phyloP scores from a whole-genome alignment of 2,329 filamentous ascomycete species.

The Reticulascus tulasneorum region DNA sequence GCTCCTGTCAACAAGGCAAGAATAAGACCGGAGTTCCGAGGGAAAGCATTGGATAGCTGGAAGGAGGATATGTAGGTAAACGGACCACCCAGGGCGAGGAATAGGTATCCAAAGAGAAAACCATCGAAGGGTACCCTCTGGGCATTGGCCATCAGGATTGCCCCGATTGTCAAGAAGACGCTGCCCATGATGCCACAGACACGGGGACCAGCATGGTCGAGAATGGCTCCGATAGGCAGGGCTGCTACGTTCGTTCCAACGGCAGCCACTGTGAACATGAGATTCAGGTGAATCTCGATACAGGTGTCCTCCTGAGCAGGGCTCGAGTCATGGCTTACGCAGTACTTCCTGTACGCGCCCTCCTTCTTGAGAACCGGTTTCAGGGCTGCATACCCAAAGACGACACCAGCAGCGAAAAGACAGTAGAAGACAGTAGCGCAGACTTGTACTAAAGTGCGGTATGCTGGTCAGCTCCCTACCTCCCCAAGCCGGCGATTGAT shows the following conservation, averaged over 20 bases:
- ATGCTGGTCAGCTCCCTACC: not conserved
- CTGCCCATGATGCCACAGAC: slow-evolving; percentile 70
- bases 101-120: slow-evolving; percentile 69
- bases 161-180: slow-evolving; percentile 64
- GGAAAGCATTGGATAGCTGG: slow-evolving; percentile 81
- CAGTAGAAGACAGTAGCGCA: slow-evolving; percentile 33
- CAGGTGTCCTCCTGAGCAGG: slow-evolving; percentile 33
- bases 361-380: slow-evolving; percentile 75
- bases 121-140: slow-evolving; percentile 66
- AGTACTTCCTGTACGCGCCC: slow-evolving; percentile 65
- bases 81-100: slow-evolving; percentile 73
- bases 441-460: slow-evolving; percentile 28
- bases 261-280: slow-evolving; percentile 90
- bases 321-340: slow-evolving; percentile 29
- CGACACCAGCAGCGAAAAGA: slow-evolving; percentile 55
- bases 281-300: slow-evolving; percentile 65
- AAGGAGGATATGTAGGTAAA: slow-evolving; percentile 82
- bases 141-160: slow-evolving; percentile 68
- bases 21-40: slow-evolving; percentile 71
- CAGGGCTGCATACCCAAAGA: slow-evolving; percentile 82
- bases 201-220: slow-evolving; percentile 78
- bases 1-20: slow-evolving; percentile 75
- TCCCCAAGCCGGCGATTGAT: not conserved
- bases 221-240: slow-evolving; percentile 77
- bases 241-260: slow-evolving; percentile 86